Evolutionary conservation across 768 basidiomycete species (phyloP).

Genomic region (Phaeotremella skinneri): DNA sequence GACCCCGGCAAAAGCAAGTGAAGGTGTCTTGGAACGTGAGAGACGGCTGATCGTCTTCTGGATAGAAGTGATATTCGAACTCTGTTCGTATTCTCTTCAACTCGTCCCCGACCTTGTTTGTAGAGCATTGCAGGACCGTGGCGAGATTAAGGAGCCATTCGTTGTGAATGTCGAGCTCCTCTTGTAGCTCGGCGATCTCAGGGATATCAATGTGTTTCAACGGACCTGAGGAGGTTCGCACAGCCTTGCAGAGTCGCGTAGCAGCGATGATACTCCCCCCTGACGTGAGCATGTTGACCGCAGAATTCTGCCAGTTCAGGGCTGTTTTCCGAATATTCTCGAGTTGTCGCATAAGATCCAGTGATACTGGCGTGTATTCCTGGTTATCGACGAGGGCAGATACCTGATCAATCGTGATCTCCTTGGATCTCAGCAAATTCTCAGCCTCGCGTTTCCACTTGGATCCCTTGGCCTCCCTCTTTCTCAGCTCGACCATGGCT

Average conservation of each 20-base stretch:
- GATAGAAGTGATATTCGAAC: constrained; percentile 31
- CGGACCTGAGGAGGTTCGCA: constrained; percentile 35
- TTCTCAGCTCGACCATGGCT: constrained; percentile 64
- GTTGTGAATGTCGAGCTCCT: constrained; percentile 36
- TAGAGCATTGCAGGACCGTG: constrained; percentile 15
- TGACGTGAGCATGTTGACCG: constrained; percentile 23
- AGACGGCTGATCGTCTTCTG: constrained; percentile 29
- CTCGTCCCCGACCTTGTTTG: constrained; percentile 17
- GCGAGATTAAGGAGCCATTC: constrained; percentile 34
- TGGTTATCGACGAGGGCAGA: constrained; percentile 69
- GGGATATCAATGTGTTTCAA: constrained; percentile 37
- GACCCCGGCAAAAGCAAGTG: constrained; percentile 46
- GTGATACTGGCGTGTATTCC: constrained; percentile 67
- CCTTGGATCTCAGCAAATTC: constrained; percentile 11
- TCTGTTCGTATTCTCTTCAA: constrained; percentile 19
- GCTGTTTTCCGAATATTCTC: constrained; percentile 58
- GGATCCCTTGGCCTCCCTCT: constrained; percentile 65
- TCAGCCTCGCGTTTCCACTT: constrained; percentile 75
- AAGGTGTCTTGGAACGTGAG: constrained; percentile 14
- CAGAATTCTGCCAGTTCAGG: constrained; percentile 33
- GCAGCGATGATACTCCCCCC: constrained; percentile 22
- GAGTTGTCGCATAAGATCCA: constrained; percentile 64
- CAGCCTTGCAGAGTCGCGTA: constrained; percentile 34
- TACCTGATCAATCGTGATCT: constrained; percentile 71
- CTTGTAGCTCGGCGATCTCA: constrained; percentile 43